Evolutionary conservation across 257 asterid genomes (phyloP).

Genomic region (Pogostemon cablin): DNA sequence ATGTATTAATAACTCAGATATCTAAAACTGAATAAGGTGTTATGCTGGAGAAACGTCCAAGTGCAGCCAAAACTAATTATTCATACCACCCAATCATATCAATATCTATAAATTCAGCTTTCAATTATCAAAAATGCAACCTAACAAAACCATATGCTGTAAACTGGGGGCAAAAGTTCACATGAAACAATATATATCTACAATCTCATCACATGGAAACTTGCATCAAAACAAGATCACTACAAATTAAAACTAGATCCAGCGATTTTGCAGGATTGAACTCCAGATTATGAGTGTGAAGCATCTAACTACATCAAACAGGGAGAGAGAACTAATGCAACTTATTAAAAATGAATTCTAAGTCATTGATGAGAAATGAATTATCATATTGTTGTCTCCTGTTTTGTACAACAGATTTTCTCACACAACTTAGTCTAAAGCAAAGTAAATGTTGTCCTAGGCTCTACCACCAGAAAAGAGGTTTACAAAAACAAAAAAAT

Average conservation of each 20-base stretch:
- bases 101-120: constrained; percentile 7
- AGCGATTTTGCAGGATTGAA: constrained; percentile 26
- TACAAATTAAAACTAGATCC: constrained; percentile 9
- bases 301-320: constrained; percentile 35
- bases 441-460: constrained; percentile 31
- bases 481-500: constrained; percentile 35
- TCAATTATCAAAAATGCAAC: constrained; percentile 14
- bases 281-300: constrained; percentile 29
- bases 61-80: constrained; percentile 20
- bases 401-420: constrained; percentile 29
- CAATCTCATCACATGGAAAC: constrained; percentile 24
- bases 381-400: constrained; percentile 34
- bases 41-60: background rate
- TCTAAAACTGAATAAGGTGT: constrained; percentile 6
- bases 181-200: constrained; percentile 28
- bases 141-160: constrained; percentile 23
- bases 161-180: constrained; percentile 7
- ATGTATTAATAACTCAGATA: constrained; percentile 15
- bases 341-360: constrained; percentile 32
- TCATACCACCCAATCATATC: constrained; percentile 13
- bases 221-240: constrained; percentile 13
- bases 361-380: constrained; percentile 35
- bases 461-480: constrained; percentile 38
- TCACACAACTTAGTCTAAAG: constrained; percentile 29
- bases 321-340: constrained; percentile 23